These are phyloP conservation scores for Fusarium papillatum DNA, from an alignment of 2,329 filamentous ascomycete genomes.

Conservation along the genomic window DNA sequence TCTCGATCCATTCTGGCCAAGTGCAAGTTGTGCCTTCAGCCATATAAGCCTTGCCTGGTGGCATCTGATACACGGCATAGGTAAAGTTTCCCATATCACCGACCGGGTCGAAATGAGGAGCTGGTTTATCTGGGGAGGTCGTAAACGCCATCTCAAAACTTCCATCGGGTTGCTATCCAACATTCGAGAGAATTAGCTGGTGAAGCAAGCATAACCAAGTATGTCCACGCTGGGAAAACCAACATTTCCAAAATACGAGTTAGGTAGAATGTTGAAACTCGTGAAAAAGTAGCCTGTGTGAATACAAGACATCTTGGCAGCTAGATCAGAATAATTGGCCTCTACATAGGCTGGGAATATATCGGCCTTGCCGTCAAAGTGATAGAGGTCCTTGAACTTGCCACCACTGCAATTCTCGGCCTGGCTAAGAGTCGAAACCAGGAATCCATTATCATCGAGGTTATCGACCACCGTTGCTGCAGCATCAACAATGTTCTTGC, in stretches of 20 bases:
- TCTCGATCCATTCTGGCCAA: slow-evolving; percentile 59
- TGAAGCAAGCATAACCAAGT: neutral
- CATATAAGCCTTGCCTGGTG: slow-evolving; percentile 62
- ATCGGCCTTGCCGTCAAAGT: slow-evolving; percentile 67
- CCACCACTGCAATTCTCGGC: slow-evolving; percentile 61
- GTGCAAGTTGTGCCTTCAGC: slow-evolving; percentile 60
- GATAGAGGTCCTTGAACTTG: slow-evolving; percentile 62
- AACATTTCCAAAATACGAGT: slow-evolving; percentile 62
- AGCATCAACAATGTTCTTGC: slow-evolving; percentile 65
- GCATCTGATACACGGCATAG: slow-evolving; percentile 64
- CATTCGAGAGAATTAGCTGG: neutral
- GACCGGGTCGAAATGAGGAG: slow-evolving; percentile 62
- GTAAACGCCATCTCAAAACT: slow-evolving; percentile 63
- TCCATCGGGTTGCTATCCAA: slow-evolving; percentile 52
- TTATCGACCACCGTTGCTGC: slow-evolving; percentile 56
- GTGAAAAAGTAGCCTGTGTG: slow-evolving; percentile 64
- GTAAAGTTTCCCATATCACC: slow-evolving; percentile 61
- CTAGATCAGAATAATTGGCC: slow-evolving; percentile 57
- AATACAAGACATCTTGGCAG: slow-evolving; percentile 64
- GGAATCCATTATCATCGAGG: slow-evolving; percentile 61
- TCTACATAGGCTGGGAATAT: slow-evolving; percentile 61
- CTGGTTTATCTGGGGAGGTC: slow-evolving; percentile 51
- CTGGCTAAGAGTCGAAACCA: slow-evolving; percentile 66
- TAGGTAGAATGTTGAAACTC: slow-evolving; percentile 61
- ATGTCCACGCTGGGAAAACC: slow-evolving; percentile 4